Conservation (phyloP, 225 moss, liverwort and hornwort genomes). For the Physcomitrium patens region DNA sequence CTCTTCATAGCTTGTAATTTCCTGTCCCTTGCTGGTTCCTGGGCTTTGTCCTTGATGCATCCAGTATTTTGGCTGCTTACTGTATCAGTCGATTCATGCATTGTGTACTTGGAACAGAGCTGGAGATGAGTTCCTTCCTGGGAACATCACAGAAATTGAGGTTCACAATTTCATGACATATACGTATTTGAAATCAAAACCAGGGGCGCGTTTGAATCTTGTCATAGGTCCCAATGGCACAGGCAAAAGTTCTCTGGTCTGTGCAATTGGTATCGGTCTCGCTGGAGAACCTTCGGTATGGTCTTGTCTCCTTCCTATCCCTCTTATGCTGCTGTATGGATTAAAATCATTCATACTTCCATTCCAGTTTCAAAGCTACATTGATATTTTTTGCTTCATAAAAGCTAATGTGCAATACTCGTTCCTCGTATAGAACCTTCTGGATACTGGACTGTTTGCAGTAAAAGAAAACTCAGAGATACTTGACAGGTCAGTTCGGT, state of each 20-base stretch:
- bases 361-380: slow-evolving; percentile 15
- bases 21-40: background rate
- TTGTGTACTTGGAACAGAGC: slow-evolving; percentile 54
- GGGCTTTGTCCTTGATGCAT: background rate
- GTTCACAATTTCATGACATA: slow-evolving; percentile 97
- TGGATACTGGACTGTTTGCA: background rate
- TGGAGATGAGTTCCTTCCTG: slow-evolving; percentile 79
- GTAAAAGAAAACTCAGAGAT: background rate
- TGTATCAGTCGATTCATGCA: slow-evolving; percentile 3
- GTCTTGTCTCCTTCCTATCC: slow-evolving; percentile 25
- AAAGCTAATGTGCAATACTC: background rate
- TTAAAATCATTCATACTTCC: slow-evolving; percentile 2
- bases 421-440: background rate
- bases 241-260: slow-evolving; percentile 95
- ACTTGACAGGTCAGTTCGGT: slow-evolving; percentile 7
- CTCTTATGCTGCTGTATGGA: background rate
- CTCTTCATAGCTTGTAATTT: background rate
- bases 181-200: slow-evolving; percentile 71
- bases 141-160: slow-evolving; percentile 89
- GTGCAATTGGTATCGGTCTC: slow-evolving; percentile 94
- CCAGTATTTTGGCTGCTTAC: background rate
- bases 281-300: slow-evolving; percentile 93
- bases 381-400: slow-evolving; percentile 1
- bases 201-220: slow-evolving; percentile 90
- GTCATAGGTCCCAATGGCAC: slow-evolving; percentile 96